Conservation (phyloP, 192 early-diverging fungal species). For the Backusella tarrabulga region DNA sequence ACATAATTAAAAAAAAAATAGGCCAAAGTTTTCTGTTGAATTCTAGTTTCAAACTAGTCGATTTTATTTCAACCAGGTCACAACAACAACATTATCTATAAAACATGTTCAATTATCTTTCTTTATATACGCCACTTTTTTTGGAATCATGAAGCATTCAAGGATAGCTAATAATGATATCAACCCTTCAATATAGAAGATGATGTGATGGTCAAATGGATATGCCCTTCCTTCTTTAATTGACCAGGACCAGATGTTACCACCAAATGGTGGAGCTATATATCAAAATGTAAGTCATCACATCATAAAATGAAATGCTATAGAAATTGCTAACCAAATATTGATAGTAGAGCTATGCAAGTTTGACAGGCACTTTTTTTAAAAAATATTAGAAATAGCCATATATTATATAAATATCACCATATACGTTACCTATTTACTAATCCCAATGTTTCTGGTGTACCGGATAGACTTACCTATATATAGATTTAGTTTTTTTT, state of each 20-base stretch:
- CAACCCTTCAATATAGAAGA: slow-evolving; percentile 45
- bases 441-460: slow-evolving; percentile 46
- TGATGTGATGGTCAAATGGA: slow-evolving; percentile 54
- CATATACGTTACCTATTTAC: slow-evolving; percentile 44
- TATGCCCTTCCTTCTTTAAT: slow-evolving; percentile 39
- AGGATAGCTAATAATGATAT: slow-evolving; percentile 36
- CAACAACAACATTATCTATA: no score
- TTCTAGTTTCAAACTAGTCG: no score
- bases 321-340: slow-evolving; percentile 3
- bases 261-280: slow-evolving; percentile 51
- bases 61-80: no score
- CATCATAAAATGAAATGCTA: not conserved
- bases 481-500: not conserved
- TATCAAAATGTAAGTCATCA: slow-evolving; percentile 18
- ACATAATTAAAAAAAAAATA: no score
- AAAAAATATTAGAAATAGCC: not conserved
- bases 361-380: slow-evolving; percentile 43
- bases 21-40: no score
- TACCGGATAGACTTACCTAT: slow-evolving; percentile 52
- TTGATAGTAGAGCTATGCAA: slow-evolving; percentile 38
- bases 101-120: not conserved
- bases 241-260: slow-evolving; percentile 52
- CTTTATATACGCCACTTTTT: not conserved
- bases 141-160: slow-evolving; percentile 38
- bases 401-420: no score